Conservation (phyloP, 768 basidiomycete genomes). For the Russula lepida region DNA sequence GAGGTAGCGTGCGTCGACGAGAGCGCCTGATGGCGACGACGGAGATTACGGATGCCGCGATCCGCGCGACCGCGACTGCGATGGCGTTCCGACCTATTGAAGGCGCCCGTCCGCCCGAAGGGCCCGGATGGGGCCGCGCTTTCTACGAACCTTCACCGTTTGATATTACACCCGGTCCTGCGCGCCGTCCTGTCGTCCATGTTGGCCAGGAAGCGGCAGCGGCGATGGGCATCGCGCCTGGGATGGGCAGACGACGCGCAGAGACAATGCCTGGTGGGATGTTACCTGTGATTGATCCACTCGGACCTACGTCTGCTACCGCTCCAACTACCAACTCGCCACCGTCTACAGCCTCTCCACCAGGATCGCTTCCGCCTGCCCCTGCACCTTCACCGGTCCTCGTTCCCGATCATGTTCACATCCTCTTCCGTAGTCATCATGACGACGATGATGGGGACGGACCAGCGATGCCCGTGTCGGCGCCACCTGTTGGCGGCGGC, state of each 20-base stretch:
- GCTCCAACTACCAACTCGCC: not conserved
- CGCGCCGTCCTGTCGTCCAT: slow-evolving; percentile 11
- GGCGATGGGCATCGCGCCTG: not conserved
- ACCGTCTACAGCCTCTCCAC: not conserved
- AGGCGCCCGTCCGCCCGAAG: slow-evolving; percentile 11
- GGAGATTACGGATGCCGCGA: slow-evolving; percentile 18
- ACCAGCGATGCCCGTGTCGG: not conserved
- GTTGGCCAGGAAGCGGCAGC: slow-evolving; percentile 17
- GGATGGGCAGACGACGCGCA: slow-evolving; percentile 18
- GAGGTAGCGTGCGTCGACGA: slow-evolving; percentile 9
- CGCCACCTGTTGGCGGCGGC: not conserved
- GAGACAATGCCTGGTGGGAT: slow-evolving; percentile 23
- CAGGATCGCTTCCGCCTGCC: not conserved
- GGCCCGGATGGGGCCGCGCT: slow-evolving; percentile 20
- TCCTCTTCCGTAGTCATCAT: slow-evolving; percentile 1
- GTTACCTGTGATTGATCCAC: slow-evolving; percentile 19
- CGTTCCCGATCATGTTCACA: slow-evolving; percentile 9
- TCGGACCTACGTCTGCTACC: not conserved
- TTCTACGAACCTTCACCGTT: slow-evolving; percentile 21
- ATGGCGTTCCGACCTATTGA: slow-evolving; percentile 17
- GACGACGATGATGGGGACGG: not conserved
- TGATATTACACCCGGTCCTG: slow-evolving; percentile 5
- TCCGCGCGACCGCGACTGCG: slow-evolving; percentile 14
- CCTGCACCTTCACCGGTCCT: not conserved
- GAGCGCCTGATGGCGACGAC: slow-evolving; percentile 19